Evolutionary conservation across 352 stramenopile genomes (phyloP).

Genomic region (Phytopythium kandeliae): DNA sequence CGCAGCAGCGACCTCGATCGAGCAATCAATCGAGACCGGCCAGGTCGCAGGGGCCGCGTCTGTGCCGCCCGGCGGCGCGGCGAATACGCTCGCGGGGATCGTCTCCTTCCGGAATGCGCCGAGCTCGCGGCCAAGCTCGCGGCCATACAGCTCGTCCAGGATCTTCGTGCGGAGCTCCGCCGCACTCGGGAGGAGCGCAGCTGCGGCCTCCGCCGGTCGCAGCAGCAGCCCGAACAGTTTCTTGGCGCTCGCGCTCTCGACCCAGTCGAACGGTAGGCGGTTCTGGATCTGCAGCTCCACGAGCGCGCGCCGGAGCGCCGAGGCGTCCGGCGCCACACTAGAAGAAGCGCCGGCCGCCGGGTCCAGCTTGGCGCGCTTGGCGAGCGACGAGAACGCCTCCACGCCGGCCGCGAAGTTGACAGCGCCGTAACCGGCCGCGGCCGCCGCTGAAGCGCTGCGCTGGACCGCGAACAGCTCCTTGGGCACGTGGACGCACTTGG

Average conservation of each 20-base stretch:
- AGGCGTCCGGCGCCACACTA: constrained; percentile 3
- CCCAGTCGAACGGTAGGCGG: constrained; percentile 57
- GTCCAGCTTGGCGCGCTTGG: constrained; percentile 17
- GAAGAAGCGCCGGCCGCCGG: not conserved
- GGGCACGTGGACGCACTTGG: constrained; percentile 68
- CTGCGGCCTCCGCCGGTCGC: constrained; percentile 6
- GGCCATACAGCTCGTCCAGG: constrained; percentile 31
- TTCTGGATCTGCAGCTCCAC: constrained; percentile 62
- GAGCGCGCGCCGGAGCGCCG: constrained; percentile 25
- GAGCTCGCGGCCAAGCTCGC: constrained; percentile 27
- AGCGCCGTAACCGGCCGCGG: no score
- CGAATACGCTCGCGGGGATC: constrained; percentile 13
- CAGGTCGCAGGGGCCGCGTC: not conserved
- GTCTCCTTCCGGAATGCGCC: constrained; percentile 27
- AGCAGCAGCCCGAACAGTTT: constrained; percentile 36
- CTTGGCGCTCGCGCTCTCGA: constrained; percentile 42
- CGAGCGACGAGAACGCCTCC: constrained; percentile 9
- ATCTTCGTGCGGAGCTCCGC: constrained; percentile 32
- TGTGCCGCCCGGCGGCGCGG: not conserved
- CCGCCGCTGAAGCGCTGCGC: no score
- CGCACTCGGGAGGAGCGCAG: constrained; percentile 22
- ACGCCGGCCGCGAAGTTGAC: constrained; percentile 3
- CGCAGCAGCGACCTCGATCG: not conserved
- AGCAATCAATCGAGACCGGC: constrained; percentile 2
- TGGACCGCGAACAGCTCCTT: constrained; percentile 30